These are phyloP conservation scores for Mycena rebaudengoi DNA, from an alignment of 768 basidiomycete species.

Conservation along the genomic window DNA sequence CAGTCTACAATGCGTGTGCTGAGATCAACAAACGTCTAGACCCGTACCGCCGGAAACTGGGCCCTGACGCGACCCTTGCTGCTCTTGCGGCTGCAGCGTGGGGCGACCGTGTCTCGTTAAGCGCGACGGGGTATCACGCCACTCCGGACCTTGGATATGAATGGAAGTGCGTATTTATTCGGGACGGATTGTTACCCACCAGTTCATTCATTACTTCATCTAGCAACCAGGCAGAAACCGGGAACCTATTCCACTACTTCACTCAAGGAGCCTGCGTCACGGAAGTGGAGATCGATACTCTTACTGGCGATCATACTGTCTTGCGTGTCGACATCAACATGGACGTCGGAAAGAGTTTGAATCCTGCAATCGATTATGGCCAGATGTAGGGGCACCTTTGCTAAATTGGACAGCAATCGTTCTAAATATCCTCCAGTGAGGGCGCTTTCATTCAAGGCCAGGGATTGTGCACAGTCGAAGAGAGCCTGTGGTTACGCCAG, in stretches of 20 bases:
- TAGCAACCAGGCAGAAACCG: constrained; percentile 27
- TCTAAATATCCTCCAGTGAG: constrained; percentile 4
- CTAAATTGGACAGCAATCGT: not conserved
- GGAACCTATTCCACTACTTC: constrained; percentile 30
- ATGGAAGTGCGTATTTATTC: constrained; percentile 25
- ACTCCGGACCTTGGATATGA: constrained; percentile 25
- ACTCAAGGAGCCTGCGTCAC: constrained; percentile 27
- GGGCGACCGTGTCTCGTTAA: constrained; percentile 25
- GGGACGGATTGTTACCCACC: not conserved
- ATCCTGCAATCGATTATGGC: constrained; percentile 27
- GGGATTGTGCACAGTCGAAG: constrained; percentile 27
- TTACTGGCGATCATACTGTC: constrained; percentile 29
- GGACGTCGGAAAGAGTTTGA: constrained; percentile 27
- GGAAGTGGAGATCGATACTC: constrained; percentile 28
- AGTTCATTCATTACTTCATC: not conserved
- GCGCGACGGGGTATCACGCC: constrained; percentile 22
- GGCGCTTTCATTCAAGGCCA: constrained; percentile 29
- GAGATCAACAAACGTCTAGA: constrained; percentile 28
- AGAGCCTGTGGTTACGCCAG: constrained; percentile 29
- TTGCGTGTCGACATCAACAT: constrained; percentile 28
- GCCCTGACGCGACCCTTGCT: constrained; percentile 23
- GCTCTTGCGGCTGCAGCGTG: constrained; percentile 26
- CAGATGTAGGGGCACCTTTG: constrained; percentile 14
- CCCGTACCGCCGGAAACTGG: constrained; percentile 24
- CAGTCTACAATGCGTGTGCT: constrained; percentile 27